Evolutionary conservation across 441 rosid species (phyloP).

Genomic region (Populus hybrid): DNA sequence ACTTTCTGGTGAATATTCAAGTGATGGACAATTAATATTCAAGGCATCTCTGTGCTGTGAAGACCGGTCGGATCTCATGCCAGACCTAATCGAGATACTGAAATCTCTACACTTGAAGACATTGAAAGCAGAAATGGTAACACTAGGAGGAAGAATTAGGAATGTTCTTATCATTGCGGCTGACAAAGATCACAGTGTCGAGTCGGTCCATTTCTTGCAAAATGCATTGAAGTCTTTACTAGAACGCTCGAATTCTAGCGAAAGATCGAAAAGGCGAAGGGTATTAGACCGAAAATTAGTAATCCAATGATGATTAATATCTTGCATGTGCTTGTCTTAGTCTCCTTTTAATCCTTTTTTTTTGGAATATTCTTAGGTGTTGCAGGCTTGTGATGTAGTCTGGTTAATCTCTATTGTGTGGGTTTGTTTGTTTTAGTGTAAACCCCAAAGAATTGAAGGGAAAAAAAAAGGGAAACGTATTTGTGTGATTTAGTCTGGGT

Average conservation of each 20-base stretch:
- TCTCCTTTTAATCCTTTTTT: background rate
- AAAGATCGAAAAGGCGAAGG: conserved; percentile 75
- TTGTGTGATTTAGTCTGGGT: background rate
- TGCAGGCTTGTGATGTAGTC: background rate
- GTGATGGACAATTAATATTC: conserved; percentile 64
- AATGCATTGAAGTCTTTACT: conserved; percentile 81
- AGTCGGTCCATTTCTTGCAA: conserved; percentile 80
- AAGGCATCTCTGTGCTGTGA: conserved; percentile 94
- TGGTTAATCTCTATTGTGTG: conserved; percentile 13
- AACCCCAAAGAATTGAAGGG: background rate
- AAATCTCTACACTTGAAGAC: conserved; percentile 82
- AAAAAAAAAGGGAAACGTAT: background rate
- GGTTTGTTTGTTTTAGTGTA: conserved; percentile 20
- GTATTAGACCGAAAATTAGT: conserved; percentile 56
- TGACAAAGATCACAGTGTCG: conserved; percentile 72
- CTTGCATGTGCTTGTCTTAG: background rate
- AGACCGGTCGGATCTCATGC: conserved; percentile 78
- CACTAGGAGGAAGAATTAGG: conserved; percentile 77
- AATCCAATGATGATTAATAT: conserved; percentile 23
- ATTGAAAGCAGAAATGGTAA: conserved; percentile 76
- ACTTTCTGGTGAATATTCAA: conserved; percentile 58
- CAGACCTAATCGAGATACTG: conserved; percentile 71
- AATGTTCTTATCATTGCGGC: conserved; percentile 77
- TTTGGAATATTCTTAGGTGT: background rate
- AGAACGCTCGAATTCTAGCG: conserved; percentile 64